Percentiles rank a stretch among this genome's conserved stretches.
These are phyloP conservation scores for Celoporthe dispersa DNA, from an alignment of 2,329 filamentous ascomycete genomes.

Conservation along the genomic window DNA sequence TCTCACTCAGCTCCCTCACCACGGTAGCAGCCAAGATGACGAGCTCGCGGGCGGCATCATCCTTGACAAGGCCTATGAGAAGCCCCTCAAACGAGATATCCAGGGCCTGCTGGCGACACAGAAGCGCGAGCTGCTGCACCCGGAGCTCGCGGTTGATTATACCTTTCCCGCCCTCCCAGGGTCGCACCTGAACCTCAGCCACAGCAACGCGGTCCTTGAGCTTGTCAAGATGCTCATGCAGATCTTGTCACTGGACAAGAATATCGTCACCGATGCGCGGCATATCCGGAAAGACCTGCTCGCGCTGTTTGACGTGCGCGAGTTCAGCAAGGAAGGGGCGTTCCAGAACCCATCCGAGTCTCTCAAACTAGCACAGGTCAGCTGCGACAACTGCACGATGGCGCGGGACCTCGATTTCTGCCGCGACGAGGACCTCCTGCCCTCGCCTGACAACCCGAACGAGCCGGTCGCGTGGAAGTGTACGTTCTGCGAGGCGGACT, in stretches of 20 bases:
- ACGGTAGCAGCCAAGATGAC: constrained; percentile 56
- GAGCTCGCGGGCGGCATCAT: constrained; percentile 67
- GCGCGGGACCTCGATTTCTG: constrained; percentile 90
- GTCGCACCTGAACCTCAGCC: constrained; percentile 54
- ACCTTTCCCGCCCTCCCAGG: constrained; percentile 81
- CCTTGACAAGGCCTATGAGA: constrained; percentile 82
- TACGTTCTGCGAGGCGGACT: constrained; percentile 73
- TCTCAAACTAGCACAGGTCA: constrained; percentile 74
- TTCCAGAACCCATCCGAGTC: constrained; percentile 85
- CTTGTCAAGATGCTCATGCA: constrained; percentile 94
- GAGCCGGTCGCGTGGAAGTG: constrained; percentile 67
- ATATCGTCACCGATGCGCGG: constrained; percentile 85
- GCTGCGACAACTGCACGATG: constrained; percentile 89
- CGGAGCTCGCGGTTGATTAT: constrained; percentile 86
- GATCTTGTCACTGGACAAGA: constrained; percentile 86
- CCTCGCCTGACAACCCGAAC: constrained; percentile 37
- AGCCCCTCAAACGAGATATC: constrained; percentile 88
- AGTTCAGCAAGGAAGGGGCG: constrained; percentile 86
- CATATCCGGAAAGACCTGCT: constrained; percentile 88
- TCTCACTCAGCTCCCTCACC: constrained; percentile 62
- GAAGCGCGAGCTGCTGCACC: constrained; percentile 85
- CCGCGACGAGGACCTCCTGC: constrained; percentile 81
- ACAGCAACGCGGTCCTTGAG: constrained; percentile 77
- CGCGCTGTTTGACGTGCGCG: constrained; percentile 87
- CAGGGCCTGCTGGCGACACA: constrained; percentile 80